Evolutionary conservation across 495 filamentous ascomycete species (phyloP).

Genomic region (Oleoguttula mirabilis): DNA sequence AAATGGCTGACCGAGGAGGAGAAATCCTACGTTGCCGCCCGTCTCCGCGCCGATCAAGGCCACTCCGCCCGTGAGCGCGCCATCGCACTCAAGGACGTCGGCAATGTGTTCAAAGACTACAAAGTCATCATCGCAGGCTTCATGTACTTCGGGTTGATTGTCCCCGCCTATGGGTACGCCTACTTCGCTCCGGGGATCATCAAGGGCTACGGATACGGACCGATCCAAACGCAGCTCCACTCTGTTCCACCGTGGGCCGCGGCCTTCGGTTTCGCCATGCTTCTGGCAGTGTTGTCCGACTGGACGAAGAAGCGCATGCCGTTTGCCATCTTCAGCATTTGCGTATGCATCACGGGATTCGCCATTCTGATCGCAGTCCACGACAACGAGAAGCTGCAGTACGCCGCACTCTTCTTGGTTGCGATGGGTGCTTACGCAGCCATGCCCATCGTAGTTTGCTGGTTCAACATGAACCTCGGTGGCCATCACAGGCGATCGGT

Average conservation of each 20-base stretch:
- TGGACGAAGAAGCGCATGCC: conserved; percentile 26
- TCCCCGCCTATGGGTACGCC: conserved; percentile 67
- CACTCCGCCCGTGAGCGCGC: conserved; percentile 46
- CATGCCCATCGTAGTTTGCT: conserved; percentile 79
- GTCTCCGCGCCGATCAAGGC: conserved; percentile 69
- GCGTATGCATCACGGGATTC: conserved; percentile 36
- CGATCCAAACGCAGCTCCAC: conserved; percentile 39
- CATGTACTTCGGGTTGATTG: conserved; percentile 84
- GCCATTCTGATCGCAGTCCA: conserved; percentile 32
- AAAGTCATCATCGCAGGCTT: conserved; percentile 67
- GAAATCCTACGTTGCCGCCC: conserved; percentile 55
- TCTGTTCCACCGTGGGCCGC: conserved; percentile 36
- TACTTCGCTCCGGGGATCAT: conserved; percentile 31
- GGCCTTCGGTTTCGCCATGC: conserved; percentile 33
- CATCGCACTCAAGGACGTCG: conserved; percentile 52
- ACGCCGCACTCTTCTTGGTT: conserved; percentile 33
- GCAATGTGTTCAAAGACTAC: conserved; percentile 56
- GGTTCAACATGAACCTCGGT: conserved; percentile 62
- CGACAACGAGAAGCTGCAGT: conserved; percentile 26
- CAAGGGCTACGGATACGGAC: conserved; percentile 31
- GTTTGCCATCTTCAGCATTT: conserved; percentile 27
- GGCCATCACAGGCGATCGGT: conserved; percentile 62
- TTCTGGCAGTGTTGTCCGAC: conserved; percentile 28
- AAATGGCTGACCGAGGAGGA: conserved; percentile 66
- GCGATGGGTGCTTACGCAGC: conserved; percentile 40